A percentile compares a stretch with the other conserved stretches of the same genome.
phyloP scores from a whole-genome alignment of 306 rosid species.

The Gynostemma pentaphyllum region DNA sequence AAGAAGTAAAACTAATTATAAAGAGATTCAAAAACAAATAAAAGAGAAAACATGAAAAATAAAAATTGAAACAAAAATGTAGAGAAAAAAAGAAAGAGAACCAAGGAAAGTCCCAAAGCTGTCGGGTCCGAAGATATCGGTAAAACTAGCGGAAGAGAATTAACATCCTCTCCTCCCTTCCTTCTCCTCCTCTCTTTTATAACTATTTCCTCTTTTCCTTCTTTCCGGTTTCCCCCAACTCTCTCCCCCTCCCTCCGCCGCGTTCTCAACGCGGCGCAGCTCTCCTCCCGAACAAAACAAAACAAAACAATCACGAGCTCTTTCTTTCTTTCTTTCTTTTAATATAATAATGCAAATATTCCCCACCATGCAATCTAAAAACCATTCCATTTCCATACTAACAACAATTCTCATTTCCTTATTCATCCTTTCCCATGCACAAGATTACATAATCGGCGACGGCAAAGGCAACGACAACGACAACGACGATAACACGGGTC shows the following conservation, averaged over 20 bases:
- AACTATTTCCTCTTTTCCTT: slow-evolving; percentile 12
- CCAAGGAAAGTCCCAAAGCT: neutral
- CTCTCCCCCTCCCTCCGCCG: slow-evolving; percentile 18
- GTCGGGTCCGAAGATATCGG: slow-evolving; percentile 23
- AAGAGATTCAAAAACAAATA: no score
- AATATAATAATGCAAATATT: neutral
- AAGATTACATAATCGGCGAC: slow-evolving; percentile 14
- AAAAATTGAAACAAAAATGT: neutral
- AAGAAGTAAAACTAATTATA: no score
- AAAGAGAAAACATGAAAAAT: no score
- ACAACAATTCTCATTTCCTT: slow-evolving; percentile 10
- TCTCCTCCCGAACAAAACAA: neutral
- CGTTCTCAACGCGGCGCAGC: slow-evolving; percentile 20
- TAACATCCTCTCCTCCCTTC: slow-evolving; percentile 23
- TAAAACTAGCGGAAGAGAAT: slow-evolving; percentile 41
- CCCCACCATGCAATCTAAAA: slow-evolving; percentile 20
- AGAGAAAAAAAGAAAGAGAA: neutral
- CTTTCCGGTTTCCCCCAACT: slow-evolving; percentile 18
- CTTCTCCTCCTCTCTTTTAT: slow-evolving; percentile 20
- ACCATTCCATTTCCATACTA: neutral
- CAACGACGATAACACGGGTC: neutral
- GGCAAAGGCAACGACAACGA: neutral
- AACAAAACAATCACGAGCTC: neutral
- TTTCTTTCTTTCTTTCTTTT: neutral
- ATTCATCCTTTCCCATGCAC: slow-evolving; percentile 15